Base-by-base conservation (phyloP, 179 eudicot genomes). In the Spinacia oleracea region DNA sequence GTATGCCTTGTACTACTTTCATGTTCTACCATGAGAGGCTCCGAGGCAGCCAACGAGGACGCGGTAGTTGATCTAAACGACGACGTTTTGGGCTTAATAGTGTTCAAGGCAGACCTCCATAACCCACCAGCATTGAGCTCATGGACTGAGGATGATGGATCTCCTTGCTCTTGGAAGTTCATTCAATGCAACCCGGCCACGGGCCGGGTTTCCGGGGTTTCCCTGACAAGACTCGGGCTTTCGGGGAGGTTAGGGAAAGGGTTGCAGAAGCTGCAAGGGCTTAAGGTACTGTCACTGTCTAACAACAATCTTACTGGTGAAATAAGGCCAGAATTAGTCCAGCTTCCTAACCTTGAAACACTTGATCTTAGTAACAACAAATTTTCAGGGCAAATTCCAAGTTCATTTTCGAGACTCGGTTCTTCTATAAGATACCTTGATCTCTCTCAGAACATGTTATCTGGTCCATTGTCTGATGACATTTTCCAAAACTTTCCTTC, bases 151-250 rank as follows among this genome's bases (percentile, higher is more conserved):
- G 98, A 96, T 72, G 96, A 90, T 67, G 42, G 81, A 59, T 91
- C 99, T 14, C 91, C 99, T 21, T 96, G 99, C 68, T 84, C 93
- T n/a, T 96, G 99, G 99, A 73, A 76, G 58, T 90, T 72, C 87
- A 77, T 96, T 25, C 73, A 73, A 1, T 96, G 99, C 79, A 87
- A 91, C 76, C 90, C 94, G 5, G 63, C 35, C 16, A 84, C 87
- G 1, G 86, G 90, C 60, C 88, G 91, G 15, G 98, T 94, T 80
- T 42, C 92, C 0, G 80, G 77, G 56, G 8, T 96, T 16, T 76
- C 80, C 7, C 89, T 96, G 4, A 77, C 87, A 14, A 85, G 90
- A 2, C 72, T 96, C 29, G 78, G 83, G 80, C 80, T 96, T 4
- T 90, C 97, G 1, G 98, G 98, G 12, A 89, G 90, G 75, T 82